Percentiles rank a stretch among this genome's conserved stretches.
phyloP scores from a whole-genome alignment of 2,329 filamentous ascomycete genomes.

The Exophiala dermatitidis region DNA sequence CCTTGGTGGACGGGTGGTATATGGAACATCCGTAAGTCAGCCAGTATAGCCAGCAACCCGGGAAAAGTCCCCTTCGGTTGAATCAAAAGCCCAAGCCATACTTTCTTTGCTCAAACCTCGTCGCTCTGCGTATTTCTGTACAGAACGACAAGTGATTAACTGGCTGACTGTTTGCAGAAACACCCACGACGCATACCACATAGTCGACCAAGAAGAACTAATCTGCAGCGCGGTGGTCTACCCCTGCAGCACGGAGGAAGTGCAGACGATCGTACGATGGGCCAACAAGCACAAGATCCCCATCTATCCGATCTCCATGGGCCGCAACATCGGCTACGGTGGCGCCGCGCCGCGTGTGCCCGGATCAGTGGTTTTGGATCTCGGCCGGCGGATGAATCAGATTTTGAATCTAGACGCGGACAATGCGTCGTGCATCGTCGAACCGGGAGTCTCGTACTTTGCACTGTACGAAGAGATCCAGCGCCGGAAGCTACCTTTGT shows the following conservation, averaged over 20 bases:
- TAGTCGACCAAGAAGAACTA: constrained; percentile 39
- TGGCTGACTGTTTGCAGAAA: constrained; percentile 25
- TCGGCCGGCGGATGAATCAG: constrained; percentile 35
- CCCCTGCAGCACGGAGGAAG: constrained; percentile 31
- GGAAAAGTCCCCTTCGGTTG: no score
- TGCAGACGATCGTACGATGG: constrained; percentile 30
- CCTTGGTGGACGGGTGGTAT: constrained; percentile 32
- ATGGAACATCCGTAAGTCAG: constrained; percentile 33
- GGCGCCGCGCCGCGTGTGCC: constrained; percentile 42
- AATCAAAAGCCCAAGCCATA: no score
- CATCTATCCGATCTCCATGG: constrained; percentile 34
- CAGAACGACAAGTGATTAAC: neutral
- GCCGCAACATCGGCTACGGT: constrained; percentile 45
- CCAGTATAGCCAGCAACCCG: neutral
- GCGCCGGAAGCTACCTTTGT: constrained; percentile 36
- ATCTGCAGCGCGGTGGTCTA: constrained; percentile 41
- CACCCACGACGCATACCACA: constrained; percentile 40
- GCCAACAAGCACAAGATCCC: constrained; percentile 33
- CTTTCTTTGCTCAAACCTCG: no score
- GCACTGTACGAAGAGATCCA: constrained; percentile 41
- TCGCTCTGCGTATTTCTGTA: no score
- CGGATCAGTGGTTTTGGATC: constrained; percentile 42
- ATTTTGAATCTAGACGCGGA: constrained; percentile 32
- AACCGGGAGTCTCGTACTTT: constrained; percentile 43
- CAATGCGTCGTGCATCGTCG: constrained; percentile 31